Evolutionary conservation across 305 asterid genomes (phyloP).

Genomic region (Ruellia speciosa): DNA sequence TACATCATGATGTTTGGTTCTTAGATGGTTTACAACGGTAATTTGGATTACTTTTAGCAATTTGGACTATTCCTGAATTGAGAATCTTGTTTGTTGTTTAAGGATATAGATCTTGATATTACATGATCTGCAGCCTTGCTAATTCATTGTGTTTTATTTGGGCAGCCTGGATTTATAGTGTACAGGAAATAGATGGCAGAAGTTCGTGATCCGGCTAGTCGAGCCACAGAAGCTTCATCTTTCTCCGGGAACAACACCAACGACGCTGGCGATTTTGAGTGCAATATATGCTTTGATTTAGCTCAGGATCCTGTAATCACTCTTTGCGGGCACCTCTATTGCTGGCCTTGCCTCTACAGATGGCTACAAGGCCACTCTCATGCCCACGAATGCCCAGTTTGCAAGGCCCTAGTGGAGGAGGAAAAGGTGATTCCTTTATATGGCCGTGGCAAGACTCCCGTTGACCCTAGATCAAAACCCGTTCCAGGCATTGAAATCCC

Average conservation of each 20-base stretch:
- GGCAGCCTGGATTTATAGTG: constrained; percentile 12
- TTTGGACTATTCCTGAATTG: not conserved
- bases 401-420: constrained; percentile 64
- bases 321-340: constrained; percentile 70
- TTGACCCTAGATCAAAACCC: constrained; percentile 60
- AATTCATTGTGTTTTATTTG: constrained; percentile 1
- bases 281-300: constrained; percentile 67
- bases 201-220: constrained; percentile 23
- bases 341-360: constrained; percentile 76
- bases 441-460: constrained; percentile 56
- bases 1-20: not conserved
- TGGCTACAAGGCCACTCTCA: constrained; percentile 63
- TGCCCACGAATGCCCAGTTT: constrained; percentile 65
- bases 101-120: not conserved
- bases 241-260: constrained; percentile 30
- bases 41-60: not conserved
- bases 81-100: not conserved
- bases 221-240: constrained; percentile 23
- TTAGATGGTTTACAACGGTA: not conserved
- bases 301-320: constrained; percentile 69
- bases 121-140: not conserved
- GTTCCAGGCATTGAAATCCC: constrained; percentile 66
- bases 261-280: constrained; percentile 59
- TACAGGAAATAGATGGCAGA: constrained; percentile 34
- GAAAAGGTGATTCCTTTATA: constrained; percentile 60